Conservation (phyloP, 768 basidiomycete genomes). For the Tricholoma flavovirens region DNA sequence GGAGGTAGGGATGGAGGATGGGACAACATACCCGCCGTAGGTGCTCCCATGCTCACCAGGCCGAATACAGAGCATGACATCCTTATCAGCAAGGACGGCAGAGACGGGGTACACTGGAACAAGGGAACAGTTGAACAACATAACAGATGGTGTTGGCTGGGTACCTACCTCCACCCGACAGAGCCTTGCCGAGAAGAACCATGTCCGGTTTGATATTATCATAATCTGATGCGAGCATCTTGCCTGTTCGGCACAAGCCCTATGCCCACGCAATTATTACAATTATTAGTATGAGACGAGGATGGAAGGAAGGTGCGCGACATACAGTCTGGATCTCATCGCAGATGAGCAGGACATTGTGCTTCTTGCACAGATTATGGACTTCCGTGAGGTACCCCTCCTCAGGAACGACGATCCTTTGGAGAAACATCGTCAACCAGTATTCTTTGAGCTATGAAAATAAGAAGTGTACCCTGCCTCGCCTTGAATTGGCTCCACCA, state of each 20-base stretch:
- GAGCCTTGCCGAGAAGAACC: conserved; percentile 90
- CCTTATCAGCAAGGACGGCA: conserved; percentile 83
- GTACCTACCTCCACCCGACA: conserved; percentile 86
- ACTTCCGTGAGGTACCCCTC: conserved; percentile 78
- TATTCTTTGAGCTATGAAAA: neutral
- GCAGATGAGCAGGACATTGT: conserved; percentile 93
- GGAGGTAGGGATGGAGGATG: neutral
- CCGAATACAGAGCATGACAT: conserved; percentile 91
- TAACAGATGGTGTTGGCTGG: neutral
- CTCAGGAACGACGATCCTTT: conserved; percentile 87
- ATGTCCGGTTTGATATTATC: conserved; percentile 88
- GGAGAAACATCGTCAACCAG: conserved; percentile 1
- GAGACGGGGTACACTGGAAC: conserved; percentile 88
- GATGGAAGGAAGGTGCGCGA: conserved; percentile 6
- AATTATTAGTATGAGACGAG: neutral
- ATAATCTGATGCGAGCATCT: conserved; percentile 87
- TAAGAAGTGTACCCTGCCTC: conserved; percentile 75
- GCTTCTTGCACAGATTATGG: conserved; percentile 80
- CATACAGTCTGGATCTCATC: conserved; percentile 95
- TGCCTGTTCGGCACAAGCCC: conserved; percentile 91
- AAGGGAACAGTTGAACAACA: neutral
- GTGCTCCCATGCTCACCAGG: conserved; percentile 97
- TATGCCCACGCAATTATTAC: conserved; percentile 25
- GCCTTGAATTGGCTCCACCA: conserved; percentile 98
- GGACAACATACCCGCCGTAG: conserved; percentile 76